phyloP scores from a whole-genome alignment of 2,329 filamentous ascomycete species.

The Colletotrichum coccodes region DNA sequence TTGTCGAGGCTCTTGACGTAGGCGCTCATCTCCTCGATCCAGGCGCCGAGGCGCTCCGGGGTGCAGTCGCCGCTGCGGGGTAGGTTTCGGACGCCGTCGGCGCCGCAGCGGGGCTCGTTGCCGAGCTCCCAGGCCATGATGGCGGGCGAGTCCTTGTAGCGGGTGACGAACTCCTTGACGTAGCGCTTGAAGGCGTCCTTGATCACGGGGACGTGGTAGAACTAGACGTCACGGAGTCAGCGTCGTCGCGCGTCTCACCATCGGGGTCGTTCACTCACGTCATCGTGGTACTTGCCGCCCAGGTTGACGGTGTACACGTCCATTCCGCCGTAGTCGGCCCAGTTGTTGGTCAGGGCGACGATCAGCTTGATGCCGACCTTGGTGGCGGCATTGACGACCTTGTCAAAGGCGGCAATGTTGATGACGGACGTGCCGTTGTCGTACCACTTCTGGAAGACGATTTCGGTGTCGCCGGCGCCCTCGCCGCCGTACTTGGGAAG shows the following conservation, averaged over 20 bases:
- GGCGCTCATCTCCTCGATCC: conserved; percentile 64
- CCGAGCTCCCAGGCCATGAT: conserved; percentile 76
- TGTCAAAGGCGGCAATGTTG: conserved; percentile 56
- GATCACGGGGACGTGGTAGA: conserved; percentile 60
- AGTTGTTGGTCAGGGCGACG: conserved; percentile 63
- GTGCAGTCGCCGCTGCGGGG: conserved; percentile 51
- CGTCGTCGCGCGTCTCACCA: too few species aligned
- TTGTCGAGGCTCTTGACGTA: conserved; percentile 63
- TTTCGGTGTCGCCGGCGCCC: conserved; percentile 54
- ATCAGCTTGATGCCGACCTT: conserved; percentile 61
- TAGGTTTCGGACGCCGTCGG: conserved; percentile 56
- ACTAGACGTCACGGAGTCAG: conserved; percentile 41
- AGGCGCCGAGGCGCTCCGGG: conserved; percentile 53
- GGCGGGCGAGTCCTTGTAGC: conserved; percentile 67
- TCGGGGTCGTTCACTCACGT: conserved; percentile 41
- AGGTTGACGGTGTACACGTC: conserved; percentile 63
- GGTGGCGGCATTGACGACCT: conserved; percentile 58
- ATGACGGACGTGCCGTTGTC: conserved; percentile 56
- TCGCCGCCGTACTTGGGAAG: conserved; percentile 63
- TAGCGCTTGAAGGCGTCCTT: conserved; percentile 67
- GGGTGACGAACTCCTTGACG: conserved; percentile 65
- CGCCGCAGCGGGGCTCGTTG: conserved; percentile 68
- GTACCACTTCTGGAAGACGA: conserved; percentile 57
- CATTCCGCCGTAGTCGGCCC: conserved; percentile 66
- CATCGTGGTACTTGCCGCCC: conserved; percentile 58